Conservation (phyloP, 1,284 basidiomycete genomes). For the Exsudoporus floridanus region DNA sequence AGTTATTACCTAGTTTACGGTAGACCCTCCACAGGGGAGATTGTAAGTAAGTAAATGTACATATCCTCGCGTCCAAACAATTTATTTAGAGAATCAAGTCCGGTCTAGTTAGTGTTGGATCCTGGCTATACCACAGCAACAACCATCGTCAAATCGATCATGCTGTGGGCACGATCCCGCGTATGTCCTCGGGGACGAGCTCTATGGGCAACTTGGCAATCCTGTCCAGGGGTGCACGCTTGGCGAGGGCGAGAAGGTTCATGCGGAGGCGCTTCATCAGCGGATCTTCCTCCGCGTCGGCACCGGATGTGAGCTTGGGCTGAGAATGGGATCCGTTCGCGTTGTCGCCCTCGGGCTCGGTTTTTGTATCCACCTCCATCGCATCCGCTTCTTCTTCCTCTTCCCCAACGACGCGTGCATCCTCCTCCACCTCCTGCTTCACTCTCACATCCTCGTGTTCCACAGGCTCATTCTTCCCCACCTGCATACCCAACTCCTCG, state of each 20-base stretch:
- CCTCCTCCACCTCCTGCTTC: conserved; percentile 14
- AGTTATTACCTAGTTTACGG: conserved; percentile 17
- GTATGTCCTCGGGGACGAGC: conserved; percentile 63
- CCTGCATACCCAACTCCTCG: conserved; percentile 24
- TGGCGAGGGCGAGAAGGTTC: conserved; percentile 69
- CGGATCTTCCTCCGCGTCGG: conserved; percentile 43
- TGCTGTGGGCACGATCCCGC: conserved; percentile 54
- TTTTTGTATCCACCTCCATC: conserved; percentile 29
- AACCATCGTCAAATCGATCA: conserved; percentile 1
- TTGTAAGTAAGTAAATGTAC: background rate
- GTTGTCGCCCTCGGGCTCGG: conserved; percentile 2
- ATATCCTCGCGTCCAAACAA: background rate
- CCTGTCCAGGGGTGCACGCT: conserved; percentile 68
- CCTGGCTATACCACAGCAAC: background rate
- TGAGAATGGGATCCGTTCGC: conserved; percentile 1
- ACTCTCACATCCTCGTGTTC: conserved; percentile 35
- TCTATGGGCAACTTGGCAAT: conserved; percentile 64
- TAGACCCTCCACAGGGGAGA: conserved; percentile 7
- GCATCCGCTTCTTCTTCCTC: conserved; percentile 5
- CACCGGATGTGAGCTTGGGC: background rate
- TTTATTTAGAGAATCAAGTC: background rate
- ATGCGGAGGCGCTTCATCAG: conserved; percentile 56
- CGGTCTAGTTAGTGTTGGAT: background rate
- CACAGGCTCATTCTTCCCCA: background rate
- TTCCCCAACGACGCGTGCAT: background rate